Conservation (phyloP, 129 eudicot species). For the Saposhnikovia divaricata region DNA sequence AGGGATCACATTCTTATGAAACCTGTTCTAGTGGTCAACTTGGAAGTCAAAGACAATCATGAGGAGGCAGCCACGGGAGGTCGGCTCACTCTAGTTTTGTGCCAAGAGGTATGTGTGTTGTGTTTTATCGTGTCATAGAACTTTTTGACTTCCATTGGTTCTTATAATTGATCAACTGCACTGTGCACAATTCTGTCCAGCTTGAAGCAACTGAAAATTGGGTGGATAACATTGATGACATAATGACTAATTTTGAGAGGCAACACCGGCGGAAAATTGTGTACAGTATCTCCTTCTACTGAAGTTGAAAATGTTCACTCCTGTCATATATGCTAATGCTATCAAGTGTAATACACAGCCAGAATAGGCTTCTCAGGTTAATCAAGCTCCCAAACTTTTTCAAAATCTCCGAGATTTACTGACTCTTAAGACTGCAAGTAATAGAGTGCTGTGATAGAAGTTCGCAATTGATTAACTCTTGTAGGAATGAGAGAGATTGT, state of each 20-base stretch:
- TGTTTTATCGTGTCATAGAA: neutral
- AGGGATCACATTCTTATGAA: conserved; percentile 64
- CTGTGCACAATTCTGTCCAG: conserved; percentile 23
- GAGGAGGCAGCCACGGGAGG: conserved; percentile 92
- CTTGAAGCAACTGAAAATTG: conserved; percentile 63
- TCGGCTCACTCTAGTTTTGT: conserved; percentile 59
- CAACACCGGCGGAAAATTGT: conserved; percentile 60
- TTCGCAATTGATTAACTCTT: neutral
- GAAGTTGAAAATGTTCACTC: conserved; percentile 12
- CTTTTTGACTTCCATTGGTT: neutral
- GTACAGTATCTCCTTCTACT: conserved; percentile 63
- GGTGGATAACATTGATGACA: conserved; percentile 65
- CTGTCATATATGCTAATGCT: neutral
- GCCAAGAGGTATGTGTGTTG: conserved; percentile 57
- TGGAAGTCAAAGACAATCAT: conserved; percentile 89
- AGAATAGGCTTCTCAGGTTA: neutral
- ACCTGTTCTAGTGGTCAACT: conserved; percentile 67
- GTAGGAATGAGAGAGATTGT: neutral
- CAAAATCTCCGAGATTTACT: neutral
- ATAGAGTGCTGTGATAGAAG: neutral
- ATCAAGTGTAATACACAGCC: neutral
- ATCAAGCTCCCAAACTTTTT: neutral
- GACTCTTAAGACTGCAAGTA: neutral
- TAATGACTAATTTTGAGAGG: conserved; percentile 55
- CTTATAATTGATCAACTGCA: neutral